Percentiles rank a stretch among this genome's conserved stretches.
These are phyloP conservation scores for Phialophora chinensis DNA, from an alignment of 2,329 filamentous ascomycete species.

Conservation along the genomic window DNA sequence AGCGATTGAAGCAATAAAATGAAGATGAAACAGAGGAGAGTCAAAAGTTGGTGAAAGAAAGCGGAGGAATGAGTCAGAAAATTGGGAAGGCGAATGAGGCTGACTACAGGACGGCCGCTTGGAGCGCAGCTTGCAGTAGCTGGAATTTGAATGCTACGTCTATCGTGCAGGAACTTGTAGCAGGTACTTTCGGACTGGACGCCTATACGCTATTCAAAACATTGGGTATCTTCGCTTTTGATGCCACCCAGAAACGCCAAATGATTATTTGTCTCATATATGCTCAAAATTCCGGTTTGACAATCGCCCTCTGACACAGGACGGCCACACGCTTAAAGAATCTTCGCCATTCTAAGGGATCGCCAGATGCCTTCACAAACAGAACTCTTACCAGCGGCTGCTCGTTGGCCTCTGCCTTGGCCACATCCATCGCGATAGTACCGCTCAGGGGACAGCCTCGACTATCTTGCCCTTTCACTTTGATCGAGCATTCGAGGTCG, in stretches of 20 bases:
- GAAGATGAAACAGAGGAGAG: not conserved
- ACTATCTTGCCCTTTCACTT: constrained; percentile 72
- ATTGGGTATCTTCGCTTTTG: constrained; percentile 16
- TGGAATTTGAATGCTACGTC: not conserved
- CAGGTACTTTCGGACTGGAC: not conserved
- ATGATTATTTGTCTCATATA: not conserved
- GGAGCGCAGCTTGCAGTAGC: not conserved
- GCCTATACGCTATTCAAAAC: not conserved
- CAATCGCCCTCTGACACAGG: constrained; percentile 83
- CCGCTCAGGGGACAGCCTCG: constrained; percentile 52
- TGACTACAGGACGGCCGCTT: not conserved
- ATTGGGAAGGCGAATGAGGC: not conserved
- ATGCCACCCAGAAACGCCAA: not conserved
- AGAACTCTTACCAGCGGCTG: constrained; percentile 60
- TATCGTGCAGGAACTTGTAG: not conserved
- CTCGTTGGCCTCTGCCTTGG: constrained; percentile 71
- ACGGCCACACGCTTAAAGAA: constrained; percentile 97
- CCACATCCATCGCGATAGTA: constrained; percentile 52
- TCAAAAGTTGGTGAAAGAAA: not conserved
- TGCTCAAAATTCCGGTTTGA: constrained; percentile 58
- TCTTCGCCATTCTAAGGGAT: constrained; percentile 93
- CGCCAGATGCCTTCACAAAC: constrained; percentile 93
- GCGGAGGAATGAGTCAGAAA: not conserved
- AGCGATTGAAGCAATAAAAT: not conserved
- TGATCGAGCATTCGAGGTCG: constrained; percentile 66